phyloP scores from a whole-genome alignment of 306 rosid species.

The Quercus gilva region DNA sequence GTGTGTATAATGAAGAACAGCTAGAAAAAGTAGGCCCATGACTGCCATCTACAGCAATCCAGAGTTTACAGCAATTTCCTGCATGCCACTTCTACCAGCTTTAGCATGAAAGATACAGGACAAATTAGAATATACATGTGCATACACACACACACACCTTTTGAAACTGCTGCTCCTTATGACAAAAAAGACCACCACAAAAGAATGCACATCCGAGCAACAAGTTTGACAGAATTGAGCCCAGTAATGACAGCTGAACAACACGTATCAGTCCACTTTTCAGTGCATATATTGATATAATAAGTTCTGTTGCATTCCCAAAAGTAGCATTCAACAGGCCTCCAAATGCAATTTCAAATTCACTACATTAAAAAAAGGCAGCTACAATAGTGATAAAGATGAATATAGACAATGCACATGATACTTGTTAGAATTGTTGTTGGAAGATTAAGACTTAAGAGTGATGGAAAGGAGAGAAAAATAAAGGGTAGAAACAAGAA shows the following conservation, averaged over 20 bases:
- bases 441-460: no score
- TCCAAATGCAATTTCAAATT: conserved; percentile 58
- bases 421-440: no score
- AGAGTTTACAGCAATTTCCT: conserved; percentile 69
- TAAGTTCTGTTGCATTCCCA: no score
- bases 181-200: conserved; percentile 66
- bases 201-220: conserved; percentile 90
- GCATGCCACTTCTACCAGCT: conserved; percentile 31
- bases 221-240: conserved; percentile 88
- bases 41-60: conserved; percentile 72
- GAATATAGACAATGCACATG: no score
- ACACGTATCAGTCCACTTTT: no score
- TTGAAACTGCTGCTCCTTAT: conserved; percentile 66
- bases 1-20: neutral
- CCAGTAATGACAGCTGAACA: neutral
- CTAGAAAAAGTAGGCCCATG: conserved; percentile 63
- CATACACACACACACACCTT: conserved; percentile 43
- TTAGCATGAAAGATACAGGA: neutral
- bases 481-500: no score
- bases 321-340: conserved; percentile 21
- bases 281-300: no score
- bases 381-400: neutral
- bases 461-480: no score
- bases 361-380: conserved; percentile 23
- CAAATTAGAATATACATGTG: neutral